Base-by-base conservation (phyloP, 2,329 filamentous ascomycete species). In the Ascocoryne sarcoides region DNA sequence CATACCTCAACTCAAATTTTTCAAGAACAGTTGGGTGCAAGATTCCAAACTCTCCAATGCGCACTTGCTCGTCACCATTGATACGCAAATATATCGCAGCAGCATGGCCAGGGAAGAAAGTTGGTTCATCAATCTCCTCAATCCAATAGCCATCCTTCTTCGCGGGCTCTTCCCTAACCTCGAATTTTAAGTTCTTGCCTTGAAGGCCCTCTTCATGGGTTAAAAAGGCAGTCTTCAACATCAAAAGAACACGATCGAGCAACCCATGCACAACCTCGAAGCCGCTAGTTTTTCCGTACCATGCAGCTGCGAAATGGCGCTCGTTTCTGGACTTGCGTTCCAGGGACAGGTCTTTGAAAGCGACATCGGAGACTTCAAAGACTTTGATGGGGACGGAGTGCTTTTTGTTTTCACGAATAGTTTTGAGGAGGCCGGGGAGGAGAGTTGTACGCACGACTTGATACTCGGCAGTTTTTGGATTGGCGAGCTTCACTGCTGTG, bases 231-330 rank as follows among this genome's bases (percentile, higher is more conserved):
- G 79, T 83, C 58, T 83, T 83, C 46, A 98, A 75, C 90, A 96
- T 96, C 46, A 85, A 69, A 75, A 98, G 82, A 47, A 96, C 67
- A 39, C 92, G 82, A 64, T 98, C 92, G 32, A 98, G 69, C 50
- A 98, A 73, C 43, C 92, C 92, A 65, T 98, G 93, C 3, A 98
- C 87, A 49, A 93, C 71, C 66, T 98, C 92, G 63, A 98, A 98
- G 31, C 93, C 92, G 53, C 82, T 88, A 3, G 80, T 86, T 72
- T 92, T 95, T 58, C 89, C 89, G 65, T 90, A 95, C 75, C 84
- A 95, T 1, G 88, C 89, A 8, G 89, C 92, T n/a, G 86, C 87
- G 62, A 95, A 96, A 67, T 94, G 90, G 41, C 90, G 74, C 70
- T 95, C 86, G 62, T 98, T 98, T 52, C 87, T 78, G 53, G 80